Percentiles rank a stretch among this genome's conserved stretches.
These are phyloP conservation scores for Dipteronia dyeriana DNA, from an alignment of 345 rosid genomes.

Conservation along the genomic window DNA sequence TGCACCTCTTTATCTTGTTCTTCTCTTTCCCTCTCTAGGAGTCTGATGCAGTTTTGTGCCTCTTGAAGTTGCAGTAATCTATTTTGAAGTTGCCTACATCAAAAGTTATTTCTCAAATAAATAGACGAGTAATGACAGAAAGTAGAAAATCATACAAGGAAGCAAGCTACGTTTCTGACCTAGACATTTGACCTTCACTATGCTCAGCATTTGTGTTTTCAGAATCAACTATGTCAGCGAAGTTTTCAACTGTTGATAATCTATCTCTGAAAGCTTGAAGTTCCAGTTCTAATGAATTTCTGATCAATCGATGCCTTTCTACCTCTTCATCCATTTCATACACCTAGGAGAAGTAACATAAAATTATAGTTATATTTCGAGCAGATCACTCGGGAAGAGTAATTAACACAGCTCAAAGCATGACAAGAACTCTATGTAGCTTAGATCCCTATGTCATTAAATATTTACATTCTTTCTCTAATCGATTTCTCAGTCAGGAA, in stretches of 20 bases:
- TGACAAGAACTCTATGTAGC: neutral
- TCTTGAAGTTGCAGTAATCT: conserved; percentile 53
- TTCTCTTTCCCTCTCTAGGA: conserved; percentile 59
- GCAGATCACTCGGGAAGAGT: neutral
- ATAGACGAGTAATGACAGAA: conserved; percentile 16
- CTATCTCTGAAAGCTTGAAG: conserved; percentile 67
- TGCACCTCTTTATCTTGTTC: conserved; percentile 71
- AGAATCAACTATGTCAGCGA: conserved; percentile 44
- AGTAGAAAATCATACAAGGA: conserved; percentile 19
- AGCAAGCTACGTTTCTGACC: conserved; percentile 38
- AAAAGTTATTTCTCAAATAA: conserved; percentile 17
- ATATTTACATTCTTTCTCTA: neutral
- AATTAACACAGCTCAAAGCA: neutral
- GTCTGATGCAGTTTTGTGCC: conserved; percentile 43
- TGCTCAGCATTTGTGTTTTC: conserved; percentile 30
- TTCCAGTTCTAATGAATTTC: conserved; percentile 76
- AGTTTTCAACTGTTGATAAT: conserved; percentile 62
- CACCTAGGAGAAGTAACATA: conserved; percentile 49
- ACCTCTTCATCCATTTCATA: conserved; percentile 87
- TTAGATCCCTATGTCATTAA: too few species aligned
- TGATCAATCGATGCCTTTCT: conserved; percentile 62
- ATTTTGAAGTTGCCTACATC: conserved; percentile 39
- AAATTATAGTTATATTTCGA: conserved; percentile 14
- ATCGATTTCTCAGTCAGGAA: neutral
- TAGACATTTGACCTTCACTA: conserved; percentile 46